Percentiles rank a stretch among this genome's conserved stretches.
Conservation (phyloP, 805 yeast species). For the Zygoascus flipseniorum region DNA sequence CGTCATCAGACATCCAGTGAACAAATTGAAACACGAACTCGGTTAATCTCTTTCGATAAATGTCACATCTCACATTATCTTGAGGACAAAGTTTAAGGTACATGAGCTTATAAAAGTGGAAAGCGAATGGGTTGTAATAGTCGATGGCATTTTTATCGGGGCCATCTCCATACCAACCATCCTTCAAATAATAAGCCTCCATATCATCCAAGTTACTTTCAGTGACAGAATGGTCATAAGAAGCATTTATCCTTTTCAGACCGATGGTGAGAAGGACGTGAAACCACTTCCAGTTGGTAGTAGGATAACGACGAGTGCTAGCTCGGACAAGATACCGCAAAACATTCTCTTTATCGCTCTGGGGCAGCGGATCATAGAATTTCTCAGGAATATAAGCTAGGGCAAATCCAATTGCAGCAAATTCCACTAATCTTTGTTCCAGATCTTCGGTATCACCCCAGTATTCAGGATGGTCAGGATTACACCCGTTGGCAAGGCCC, state of each 20-base stretch:
- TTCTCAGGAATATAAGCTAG: conserved; percentile 20
- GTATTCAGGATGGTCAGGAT: conserved; percentile 24
- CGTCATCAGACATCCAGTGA: conserved; percentile 20
- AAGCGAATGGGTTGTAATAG: conserved; percentile 28
- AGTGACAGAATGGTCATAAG: conserved; percentile 8
- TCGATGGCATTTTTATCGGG: conserved; percentile 16
- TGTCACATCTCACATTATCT: conserved; percentile 13
- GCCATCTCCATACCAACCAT: conserved; percentile 31
- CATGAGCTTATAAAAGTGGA: conserved; percentile 26
- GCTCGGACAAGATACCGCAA: conserved; percentile 16
- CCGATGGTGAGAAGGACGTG: conserved; percentile 26
- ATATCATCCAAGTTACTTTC: conserved; percentile 19
- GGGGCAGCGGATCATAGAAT: conserved; percentile 24
- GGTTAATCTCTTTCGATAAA: conserved; percentile 17
- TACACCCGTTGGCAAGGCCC: conserved; percentile 25
- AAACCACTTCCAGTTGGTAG: conserved; percentile 27
- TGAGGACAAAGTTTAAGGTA: conserved; percentile 15
- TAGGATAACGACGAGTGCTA: conserved; percentile 16
- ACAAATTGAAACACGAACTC: conserved; percentile 21
- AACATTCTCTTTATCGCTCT: conserved; percentile 17
- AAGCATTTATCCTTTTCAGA: conserved; percentile 20
- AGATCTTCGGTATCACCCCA: conserved; percentile 21
- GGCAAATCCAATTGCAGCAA: conserved; percentile 27
- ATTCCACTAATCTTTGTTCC: conserved; percentile 24
- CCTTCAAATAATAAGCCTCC: conserved; percentile 21